Evolutionary conservation across 257 asterid genomes (phyloP).

Genomic region (Rauvolfia tetraphylla): DNA sequence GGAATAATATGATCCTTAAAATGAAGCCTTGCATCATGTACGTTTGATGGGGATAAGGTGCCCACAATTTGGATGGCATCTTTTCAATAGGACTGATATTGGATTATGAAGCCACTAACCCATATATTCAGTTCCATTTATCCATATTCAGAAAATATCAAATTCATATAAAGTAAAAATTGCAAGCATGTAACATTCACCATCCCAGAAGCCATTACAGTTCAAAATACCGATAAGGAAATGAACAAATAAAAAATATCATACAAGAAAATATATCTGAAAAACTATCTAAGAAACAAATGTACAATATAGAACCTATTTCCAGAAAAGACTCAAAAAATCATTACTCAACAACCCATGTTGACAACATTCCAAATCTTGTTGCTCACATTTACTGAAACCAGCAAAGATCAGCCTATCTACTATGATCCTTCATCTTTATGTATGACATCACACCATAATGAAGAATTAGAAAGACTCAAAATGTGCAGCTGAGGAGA

Average conservation of each 20-base stretch:
- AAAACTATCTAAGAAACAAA: not conserved
- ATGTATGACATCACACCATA: not conserved
- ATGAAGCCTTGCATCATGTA: not conserved
- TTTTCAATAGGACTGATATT: not conserved
- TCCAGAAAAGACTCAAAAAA: not conserved
- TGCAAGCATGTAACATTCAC: not conserved
- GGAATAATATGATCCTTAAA: not conserved
- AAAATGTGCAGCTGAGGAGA: not conserved
- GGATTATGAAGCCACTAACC: not conserved
- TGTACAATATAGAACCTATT: not conserved
- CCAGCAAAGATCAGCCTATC: not conserved
- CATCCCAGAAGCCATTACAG: not conserved
- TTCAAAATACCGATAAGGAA: not conserved
- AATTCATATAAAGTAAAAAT: not conserved
- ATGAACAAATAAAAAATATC: not conserved
- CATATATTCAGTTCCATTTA: not conserved
- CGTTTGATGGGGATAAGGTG: not conserved
- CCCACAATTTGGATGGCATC: not conserved
- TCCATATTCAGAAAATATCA: not conserved
- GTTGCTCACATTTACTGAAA: not conserved
- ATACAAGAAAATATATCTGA: not conserved
- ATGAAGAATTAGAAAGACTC: not conserved
- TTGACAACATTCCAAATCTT: not conserved
- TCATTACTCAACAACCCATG: not conserved
- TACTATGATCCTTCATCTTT: not conserved